These are phyloP conservation scores for Datisca glomerata DNA, from an alignment of 306 rosid genomes.

Conservation along the genomic window DNA sequence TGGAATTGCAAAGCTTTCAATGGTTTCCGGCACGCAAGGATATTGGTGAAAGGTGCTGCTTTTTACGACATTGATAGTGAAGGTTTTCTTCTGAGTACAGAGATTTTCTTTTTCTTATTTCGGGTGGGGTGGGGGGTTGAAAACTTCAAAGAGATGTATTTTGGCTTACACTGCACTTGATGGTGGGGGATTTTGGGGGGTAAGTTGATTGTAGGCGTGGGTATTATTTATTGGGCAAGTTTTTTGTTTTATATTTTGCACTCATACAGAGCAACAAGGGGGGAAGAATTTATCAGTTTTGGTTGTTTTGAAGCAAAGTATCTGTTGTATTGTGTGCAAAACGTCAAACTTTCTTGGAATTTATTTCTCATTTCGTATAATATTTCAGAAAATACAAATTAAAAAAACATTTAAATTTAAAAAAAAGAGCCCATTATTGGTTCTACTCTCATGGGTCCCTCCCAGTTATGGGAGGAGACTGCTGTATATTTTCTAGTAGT, in stretches of 20 bases:
- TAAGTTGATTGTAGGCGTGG: no score
- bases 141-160: slow-evolving; percentile 17
- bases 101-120: slow-evolving; percentile 4
- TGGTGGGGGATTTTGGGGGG: slow-evolving; percentile 19
- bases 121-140: background rate
- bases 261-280: no score
- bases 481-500: no score
- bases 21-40: slow-evolving; percentile 51
- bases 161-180: slow-evolving; percentile 36
- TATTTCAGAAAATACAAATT: no score
- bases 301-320: slow-evolving; percentile 55
- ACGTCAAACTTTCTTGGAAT: no score
- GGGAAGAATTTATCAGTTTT: slow-evolving; percentile 12
- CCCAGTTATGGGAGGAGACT: no score
- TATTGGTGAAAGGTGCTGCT: slow-evolving; percentile 33
- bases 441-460: no score
- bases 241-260: no score
- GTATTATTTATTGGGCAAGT: slow-evolving; percentile 18
- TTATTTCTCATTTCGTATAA: no score
- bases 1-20: slow-evolving; percentile 3
- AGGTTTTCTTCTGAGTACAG: slow-evolving; percentile 9
- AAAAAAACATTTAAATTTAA: no score
- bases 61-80: slow-evolving; percentile 48
- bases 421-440: no score
- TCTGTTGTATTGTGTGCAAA: no score